Evolutionary conservation across 768 basidiomycete genomes (phyloP), one percentile per base, ranked within the genome.

Genomic region (Erythrobasidium yunnanense): DNA sequence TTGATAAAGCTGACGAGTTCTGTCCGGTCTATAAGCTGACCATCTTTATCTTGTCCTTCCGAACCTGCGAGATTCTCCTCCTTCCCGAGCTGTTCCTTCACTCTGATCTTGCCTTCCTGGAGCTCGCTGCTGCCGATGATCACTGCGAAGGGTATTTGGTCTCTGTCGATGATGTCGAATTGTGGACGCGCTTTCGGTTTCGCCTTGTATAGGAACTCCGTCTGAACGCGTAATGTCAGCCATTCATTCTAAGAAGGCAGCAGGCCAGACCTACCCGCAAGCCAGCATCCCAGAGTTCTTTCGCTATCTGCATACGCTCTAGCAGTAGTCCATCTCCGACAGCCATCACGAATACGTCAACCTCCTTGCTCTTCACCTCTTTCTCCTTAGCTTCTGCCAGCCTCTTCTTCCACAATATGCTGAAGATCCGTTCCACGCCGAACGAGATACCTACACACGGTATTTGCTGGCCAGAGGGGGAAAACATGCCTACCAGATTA

Each of bases 381-480:
- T 86, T 87, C 8, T 83, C 80, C 84, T 69, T 70, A 45, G 55
- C 22, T 46, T 69, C 68, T 15, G 34, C 57, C 65, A 70, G 55
- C 34, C 87, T 90, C 76, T 84, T 87, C 46, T 87, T 86, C 84
- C 88, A 88, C 67, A 96, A 76, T 68, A 99, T 79, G 20, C 89
- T 87, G 72, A 95, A 97, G 60, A 99, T 85, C 22, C 93, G 79
- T 77, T 99, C 95, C 69, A 97, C 80, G 15, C 93, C 95, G 70
- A 97, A 86, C 69, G 85, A 87, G 35, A 96, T 83, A 2, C 93
- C 92, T 18, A 96, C 83, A 75, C 93, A 99, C 0, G 93, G 93
- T 54, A 90, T 80, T 0, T 75, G 74, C 3, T 67, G 66, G 15
- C 68, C 57, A 15, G 32, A 52, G 23, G 60, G 75, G 22, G 75